Conservation (phyloP, 2,329 filamentous ascomycete species). For the Ceratocystis harringtonii region DNA sequence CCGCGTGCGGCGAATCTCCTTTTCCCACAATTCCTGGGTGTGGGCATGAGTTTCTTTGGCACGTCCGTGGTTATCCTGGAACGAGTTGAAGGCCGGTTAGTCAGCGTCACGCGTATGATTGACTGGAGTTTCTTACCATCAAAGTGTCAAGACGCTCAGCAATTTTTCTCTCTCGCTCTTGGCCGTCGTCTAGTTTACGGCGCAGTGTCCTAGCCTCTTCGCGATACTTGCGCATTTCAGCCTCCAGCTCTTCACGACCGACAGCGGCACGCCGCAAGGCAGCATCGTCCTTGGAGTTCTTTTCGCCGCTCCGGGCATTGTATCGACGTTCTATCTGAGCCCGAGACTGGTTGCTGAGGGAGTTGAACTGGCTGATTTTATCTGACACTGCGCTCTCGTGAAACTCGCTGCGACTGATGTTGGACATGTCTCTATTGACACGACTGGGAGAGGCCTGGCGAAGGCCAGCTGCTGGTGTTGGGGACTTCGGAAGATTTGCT, state of each 20-base stretch:
- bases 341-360: slow-evolving; percentile 44
- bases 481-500: not conserved
- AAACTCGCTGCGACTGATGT: slow-evolving; percentile 26
- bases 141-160: slow-evolving; percentile 52
- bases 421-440: slow-evolving; percentile 35
- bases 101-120: not conserved
- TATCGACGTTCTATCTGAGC: slow-evolving; percentile 37
- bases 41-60: slow-evolving; percentile 55
- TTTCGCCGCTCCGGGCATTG: not conserved
- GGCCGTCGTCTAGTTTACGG: slow-evolving; percentile 48
- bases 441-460: slow-evolving; percentile 49
- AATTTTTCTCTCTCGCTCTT: slow-evolving; percentile 49
- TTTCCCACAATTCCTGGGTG: slow-evolving; percentile 55
- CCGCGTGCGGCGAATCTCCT: slow-evolving; percentile 52
- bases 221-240: slow-evolving; percentile 46
- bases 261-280: slow-evolving; percentile 51
- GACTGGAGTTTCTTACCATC: slow-evolving; percentile 41
- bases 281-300: slow-evolving; percentile 30
- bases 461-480: slow-evolving; percentile 23
- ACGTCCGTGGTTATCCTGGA: slow-evolving; percentile 53
- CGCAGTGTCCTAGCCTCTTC: slow-evolving; percentile 44
- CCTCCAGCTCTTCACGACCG: slow-evolving; percentile 56
- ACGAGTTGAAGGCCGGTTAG: not conserved
- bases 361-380: slow-evolving; percentile 60
- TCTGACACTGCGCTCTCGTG: slow-evolving; percentile 49